A percentile compares a stretch with the other conserved stretches of the same genome.
phyloP scores from a whole-genome alignment of 352 stramenopile species.

The Phytophthora kernoviae region DNA sequence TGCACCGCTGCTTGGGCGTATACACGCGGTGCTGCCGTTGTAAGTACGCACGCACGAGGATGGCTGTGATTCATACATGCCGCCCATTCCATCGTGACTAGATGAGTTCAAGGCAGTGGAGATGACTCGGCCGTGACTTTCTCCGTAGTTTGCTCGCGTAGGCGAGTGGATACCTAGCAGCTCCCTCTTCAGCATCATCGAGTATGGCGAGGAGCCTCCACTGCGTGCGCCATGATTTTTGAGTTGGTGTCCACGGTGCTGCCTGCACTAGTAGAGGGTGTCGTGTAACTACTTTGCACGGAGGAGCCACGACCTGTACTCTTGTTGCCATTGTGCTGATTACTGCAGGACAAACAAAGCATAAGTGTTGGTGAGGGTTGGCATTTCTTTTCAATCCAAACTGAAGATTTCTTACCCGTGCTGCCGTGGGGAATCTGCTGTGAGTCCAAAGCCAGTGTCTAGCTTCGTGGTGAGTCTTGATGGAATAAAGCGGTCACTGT shows the following conservation, averaged over 20 bases:
- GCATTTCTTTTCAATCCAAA: not conserved
- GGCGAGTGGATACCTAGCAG: constrained; percentile 67
- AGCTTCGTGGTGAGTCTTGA: constrained; percentile 74
- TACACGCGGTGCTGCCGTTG: constrained; percentile 34
- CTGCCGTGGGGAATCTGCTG: constrained; percentile 47
- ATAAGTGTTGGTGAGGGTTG: not conserved
- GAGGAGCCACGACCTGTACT: not conserved
- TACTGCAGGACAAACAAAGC: constrained; percentile 7
- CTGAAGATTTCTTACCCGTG: constrained; percentile 9
- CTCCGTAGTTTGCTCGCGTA: constrained; percentile 32
- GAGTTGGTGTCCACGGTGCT: constrained; percentile 17
- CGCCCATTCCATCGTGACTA: constrained; percentile 28
- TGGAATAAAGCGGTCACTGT: constrained; percentile 90
- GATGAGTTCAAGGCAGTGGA: constrained; percentile 21
- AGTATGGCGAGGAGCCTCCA: constrained; percentile 52
- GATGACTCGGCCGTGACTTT: constrained; percentile 14
- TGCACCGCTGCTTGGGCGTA: constrained; percentile 31
- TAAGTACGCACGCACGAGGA: constrained; percentile 34
- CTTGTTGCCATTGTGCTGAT: constrained; percentile 30
- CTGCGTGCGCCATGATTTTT: constrained; percentile 19
- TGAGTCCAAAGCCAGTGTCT: constrained; percentile 72
- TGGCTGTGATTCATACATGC: constrained; percentile 31
- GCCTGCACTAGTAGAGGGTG: constrained; percentile 1
- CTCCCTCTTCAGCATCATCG: constrained; percentile 81
- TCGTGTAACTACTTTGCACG: constrained; percentile 3